These are phyloP conservation scores for Blumeria graminis DNA, from an alignment of 2,329 filamentous ascomycete species.

Conservation along the genomic window DNA sequence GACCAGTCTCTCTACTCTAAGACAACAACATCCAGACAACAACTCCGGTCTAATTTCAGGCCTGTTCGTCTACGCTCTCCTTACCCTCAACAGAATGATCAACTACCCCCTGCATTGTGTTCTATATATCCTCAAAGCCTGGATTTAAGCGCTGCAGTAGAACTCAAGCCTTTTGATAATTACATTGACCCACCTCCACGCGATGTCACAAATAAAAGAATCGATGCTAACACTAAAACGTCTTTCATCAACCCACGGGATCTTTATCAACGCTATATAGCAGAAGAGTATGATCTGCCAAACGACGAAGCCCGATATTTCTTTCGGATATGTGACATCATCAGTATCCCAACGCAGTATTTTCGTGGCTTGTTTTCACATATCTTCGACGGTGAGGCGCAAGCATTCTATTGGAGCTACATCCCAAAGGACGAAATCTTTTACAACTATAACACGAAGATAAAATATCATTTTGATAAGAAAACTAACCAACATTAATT, in stretches of 20 bases:
- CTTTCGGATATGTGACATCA: neutral
- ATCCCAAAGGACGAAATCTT: neutral
- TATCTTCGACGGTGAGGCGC: neutral
- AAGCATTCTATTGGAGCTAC: neutral
- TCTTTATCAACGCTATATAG: neutral
- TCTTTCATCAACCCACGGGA: neutral
- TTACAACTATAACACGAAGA: neutral
- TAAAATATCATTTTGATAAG: neutral
- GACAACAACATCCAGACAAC: neutral
- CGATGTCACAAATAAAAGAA: neutral
- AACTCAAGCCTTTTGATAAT: neutral
- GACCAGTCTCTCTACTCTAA: neutral
- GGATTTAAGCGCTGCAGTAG: neutral
- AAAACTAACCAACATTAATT: neutral
- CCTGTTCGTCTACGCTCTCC: neutral
- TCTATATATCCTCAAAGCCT: neutral
- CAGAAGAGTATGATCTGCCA: neutral
- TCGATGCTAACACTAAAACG: neutral
- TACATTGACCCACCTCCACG: neutral
- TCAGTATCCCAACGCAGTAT: neutral
- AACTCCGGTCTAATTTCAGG: neutral
- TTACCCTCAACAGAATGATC: neutral
- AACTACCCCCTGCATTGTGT: neutral
- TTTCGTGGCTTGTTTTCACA: neutral
- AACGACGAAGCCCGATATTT: neutral